Evolutionary conservation across 1,284 basidiomycete species (phyloP).

Genomic region (Austroboletus novae-zelandiae): DNA sequence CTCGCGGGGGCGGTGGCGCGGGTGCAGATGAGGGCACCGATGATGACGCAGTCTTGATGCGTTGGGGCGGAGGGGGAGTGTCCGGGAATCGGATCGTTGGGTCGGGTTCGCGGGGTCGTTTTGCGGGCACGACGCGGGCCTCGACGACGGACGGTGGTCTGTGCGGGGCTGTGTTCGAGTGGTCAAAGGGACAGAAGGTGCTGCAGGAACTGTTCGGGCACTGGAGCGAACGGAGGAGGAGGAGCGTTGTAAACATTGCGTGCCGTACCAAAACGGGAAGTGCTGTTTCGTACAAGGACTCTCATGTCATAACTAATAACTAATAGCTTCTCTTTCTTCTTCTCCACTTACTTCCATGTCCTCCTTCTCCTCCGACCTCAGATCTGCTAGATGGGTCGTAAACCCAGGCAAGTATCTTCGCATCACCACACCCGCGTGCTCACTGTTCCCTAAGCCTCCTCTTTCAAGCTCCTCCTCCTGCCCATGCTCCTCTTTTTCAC

Average conservation of each 20-base stretch:
- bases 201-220: constrained; percentile 62
- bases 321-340: not conserved
- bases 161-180: constrained; percentile 40
- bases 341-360: not conserved
- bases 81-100: constrained; percentile 1
- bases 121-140: not conserved
- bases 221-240: constrained; percentile 55
- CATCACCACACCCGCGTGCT: not conserved
- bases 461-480: constrained; percentile 73
- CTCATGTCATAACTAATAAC: no score
- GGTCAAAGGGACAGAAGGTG: constrained; percentile 62
- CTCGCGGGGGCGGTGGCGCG: constrained; percentile 29
- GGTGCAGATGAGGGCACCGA: not conserved
- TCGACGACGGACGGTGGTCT: constrained; percentile 20
- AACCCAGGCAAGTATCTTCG: constrained; percentile 56
- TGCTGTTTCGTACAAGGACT: no score
- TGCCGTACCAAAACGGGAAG: not conserved
- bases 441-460: constrained; percentile 46
- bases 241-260: constrained; percentile 66
- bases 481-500: constrained; percentile 72
- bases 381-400: constrained; percentile 67
- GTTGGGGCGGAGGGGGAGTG: not conserved
- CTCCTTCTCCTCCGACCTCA: constrained; percentile 37
- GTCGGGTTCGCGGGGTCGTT: constrained; percentile 26
- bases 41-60: not conserved